A percentile compares a stretch with the other conserved stretches of the same genome.
Conservation (phyloP, 1,139 yeast genomes). For the Zygosaccharomyces pseudobailii region DNA sequence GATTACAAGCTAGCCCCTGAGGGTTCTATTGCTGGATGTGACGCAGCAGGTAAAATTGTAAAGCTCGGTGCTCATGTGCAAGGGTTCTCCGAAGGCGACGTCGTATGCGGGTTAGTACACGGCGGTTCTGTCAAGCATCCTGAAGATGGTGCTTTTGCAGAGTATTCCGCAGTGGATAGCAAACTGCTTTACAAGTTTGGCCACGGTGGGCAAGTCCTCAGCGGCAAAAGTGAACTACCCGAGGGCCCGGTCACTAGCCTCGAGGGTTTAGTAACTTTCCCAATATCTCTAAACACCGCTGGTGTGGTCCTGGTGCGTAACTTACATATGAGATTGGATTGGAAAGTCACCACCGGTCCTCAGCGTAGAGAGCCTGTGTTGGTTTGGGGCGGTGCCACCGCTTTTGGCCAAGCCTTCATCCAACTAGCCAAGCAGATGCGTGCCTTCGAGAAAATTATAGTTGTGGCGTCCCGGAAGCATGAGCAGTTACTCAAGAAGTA, state of each 20-base stretch:
- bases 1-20: conserved; percentile 37
- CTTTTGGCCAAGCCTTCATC: conserved; percentile 45
- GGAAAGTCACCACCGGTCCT: not conserved
- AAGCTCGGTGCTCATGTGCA: conserved; percentile 53
- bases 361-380: conserved; percentile 35
- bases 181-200: conserved; percentile 35
- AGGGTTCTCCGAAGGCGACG: conserved; percentile 47
- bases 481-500: conserved; percentile 32
- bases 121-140: conserved; percentile 40
- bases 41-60: conserved; percentile 55
- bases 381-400: conserved; percentile 57
- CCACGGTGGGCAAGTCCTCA: conserved; percentile 18
- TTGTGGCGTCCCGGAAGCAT: conserved; percentile 46
- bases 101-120: conserved; percentile 46
- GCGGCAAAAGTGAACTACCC: conserved; percentile 29
- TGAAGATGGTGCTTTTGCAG: conserved; percentile 55
- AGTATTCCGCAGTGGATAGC: conserved; percentile 45
- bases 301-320: conserved; percentile 30
- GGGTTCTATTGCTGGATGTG: conserved; percentile 53
- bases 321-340: not conserved
- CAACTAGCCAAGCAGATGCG: conserved; percentile 44
- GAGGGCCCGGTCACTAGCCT: conserved; percentile 43
- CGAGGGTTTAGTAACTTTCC: conserved; percentile 60
- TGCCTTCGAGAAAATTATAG: conserved; percentile 42
- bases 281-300: conserved; percentile 49